A percentile compares a stretch with the other conserved stretches of the same genome.
phyloP scores from a whole-genome alignment of 2,329 filamentous ascomycete genomes.

The Monosporascus sp. region DNA sequence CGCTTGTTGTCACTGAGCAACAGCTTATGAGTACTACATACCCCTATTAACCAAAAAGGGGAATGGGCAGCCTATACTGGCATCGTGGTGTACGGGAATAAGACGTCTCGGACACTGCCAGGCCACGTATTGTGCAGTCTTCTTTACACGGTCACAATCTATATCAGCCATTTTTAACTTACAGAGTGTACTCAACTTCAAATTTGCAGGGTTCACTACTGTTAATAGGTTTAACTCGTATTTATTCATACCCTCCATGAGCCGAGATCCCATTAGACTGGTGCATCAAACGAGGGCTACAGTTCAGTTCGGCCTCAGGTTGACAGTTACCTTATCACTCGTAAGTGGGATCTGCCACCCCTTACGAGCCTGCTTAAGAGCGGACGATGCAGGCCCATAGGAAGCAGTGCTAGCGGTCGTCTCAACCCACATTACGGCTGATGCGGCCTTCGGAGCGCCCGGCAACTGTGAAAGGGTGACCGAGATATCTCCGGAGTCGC shows the following conservation, averaged over 20 bases:
- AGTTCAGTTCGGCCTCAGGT: conserved; percentile 4
- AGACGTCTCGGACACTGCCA: no score
- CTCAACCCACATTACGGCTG: conserved; percentile 32
- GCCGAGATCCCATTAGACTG: no score
- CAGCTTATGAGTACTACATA: no score
- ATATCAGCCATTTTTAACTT: no score
- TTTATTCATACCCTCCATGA: neutral
- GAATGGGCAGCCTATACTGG: no score
- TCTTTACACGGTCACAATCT: no score
- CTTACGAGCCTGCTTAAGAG: conserved; percentile 14
- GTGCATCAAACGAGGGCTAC: neutral
- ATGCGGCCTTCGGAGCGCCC: conserved; percentile 20
- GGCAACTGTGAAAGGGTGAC: conserved; percentile 27
- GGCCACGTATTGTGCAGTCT: no score
- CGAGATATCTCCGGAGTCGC: conserved; percentile 15
- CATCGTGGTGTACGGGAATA: no score
- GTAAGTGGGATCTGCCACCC: conserved; percentile 25
- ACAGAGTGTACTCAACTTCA: no score
- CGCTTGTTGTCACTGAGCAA: no score
- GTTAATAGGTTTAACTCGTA: neutral
- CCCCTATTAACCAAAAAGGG: no score
- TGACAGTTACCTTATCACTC: conserved; percentile 15
- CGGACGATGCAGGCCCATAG: conserved; percentile 19
- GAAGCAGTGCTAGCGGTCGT: conserved; percentile 17
- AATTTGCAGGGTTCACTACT: no score